Percentiles rank a stretch among this genome's conserved stretches.
Conservation (phyloP, 2,329 filamentous ascomycete genomes). For the Phialophora tarda region DNA sequence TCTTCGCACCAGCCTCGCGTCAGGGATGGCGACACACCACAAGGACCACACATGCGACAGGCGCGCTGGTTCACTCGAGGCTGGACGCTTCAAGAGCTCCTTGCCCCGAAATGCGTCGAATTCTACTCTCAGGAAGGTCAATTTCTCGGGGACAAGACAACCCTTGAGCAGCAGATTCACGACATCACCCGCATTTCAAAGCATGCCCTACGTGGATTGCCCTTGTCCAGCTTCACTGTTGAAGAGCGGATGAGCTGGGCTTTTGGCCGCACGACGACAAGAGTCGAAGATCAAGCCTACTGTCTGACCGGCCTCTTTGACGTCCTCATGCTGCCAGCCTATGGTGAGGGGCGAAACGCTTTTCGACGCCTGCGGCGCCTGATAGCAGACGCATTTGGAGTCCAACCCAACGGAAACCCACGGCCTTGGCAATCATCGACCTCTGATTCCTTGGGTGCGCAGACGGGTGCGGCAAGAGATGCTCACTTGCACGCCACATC, state of each 20-base stretch:
- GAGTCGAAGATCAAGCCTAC: slow-evolving; percentile 39
- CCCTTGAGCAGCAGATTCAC: neutral
- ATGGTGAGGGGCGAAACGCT: slow-evolving; percentile 32
- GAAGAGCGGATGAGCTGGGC: neutral
- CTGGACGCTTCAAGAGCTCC: neutral
- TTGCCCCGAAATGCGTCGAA: neutral
- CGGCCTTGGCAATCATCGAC: neutral
- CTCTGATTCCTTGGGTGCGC: neutral
- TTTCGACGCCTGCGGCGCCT: slow-evolving; percentile 23
- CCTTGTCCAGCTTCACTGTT: neutral
- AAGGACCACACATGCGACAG: slow-evolving; percentile 38
- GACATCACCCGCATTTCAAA: neutral
- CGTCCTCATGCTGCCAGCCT: slow-evolving; percentile 37
- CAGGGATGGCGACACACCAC: slow-evolving; percentile 22
- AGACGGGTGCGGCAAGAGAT: neutral
- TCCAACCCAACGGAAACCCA: neutral
- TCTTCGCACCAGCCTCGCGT: slow-evolving; percentile 25
- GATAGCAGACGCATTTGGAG: slow-evolving; percentile 15
- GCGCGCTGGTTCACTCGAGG: slow-evolving; percentile 23
- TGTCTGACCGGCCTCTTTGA: slow-evolving; percentile 40
- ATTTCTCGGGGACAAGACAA: neutral
- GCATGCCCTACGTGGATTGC: neutral
- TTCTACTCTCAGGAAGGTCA: neutral
- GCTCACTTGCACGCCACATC: neutral
- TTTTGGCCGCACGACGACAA: neutral